Conservation (phyloP, 1,284 basidiomycete genomes). For the Athelia sp. region DNA sequence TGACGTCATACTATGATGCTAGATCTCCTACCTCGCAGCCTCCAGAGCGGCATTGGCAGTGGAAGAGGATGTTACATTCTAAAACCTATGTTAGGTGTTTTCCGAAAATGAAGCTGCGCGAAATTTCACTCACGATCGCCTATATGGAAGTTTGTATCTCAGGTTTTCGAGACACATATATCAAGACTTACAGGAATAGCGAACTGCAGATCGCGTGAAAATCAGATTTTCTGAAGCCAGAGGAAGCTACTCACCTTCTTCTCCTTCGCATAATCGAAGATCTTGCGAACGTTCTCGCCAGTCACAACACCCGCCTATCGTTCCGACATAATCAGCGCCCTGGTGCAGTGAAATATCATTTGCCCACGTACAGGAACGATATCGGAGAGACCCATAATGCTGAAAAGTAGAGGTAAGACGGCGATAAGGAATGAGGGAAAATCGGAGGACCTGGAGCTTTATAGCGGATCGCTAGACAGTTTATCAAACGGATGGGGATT, state of each 20-base stretch:
- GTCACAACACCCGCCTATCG: slow-evolving; percentile 80
- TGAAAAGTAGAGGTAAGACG: too few relatives aligned
- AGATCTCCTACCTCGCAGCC: slow-evolving; percentile 64
- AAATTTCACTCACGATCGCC: slow-evolving; percentile 64
- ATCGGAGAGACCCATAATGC: slow-evolving; percentile 63
- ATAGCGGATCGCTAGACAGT: too few relatives aligned
- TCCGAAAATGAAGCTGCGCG: slow-evolving; percentile 1
- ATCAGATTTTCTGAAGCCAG: slow-evolving; percentile 2
- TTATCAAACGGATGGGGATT: too few relatives aligned
- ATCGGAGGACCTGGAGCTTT: too few relatives aligned
- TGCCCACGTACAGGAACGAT: slow-evolving; percentile 56
- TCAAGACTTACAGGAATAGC: slow-evolving; percentile 74
- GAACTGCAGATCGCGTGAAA: slow-evolving; percentile 45
- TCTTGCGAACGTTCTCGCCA: slow-evolving; percentile 82
- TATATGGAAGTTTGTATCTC: slow-evolving; percentile 20
- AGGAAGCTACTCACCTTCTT: slow-evolving; percentile 57
- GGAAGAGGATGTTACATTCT: slow-evolving; percentile 88
- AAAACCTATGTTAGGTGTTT: not conserved
- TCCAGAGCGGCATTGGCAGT: slow-evolving; percentile 85
- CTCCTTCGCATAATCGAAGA: slow-evolving; percentile 85
- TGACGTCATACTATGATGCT: slow-evolving; percentile 2
- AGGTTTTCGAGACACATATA: not conserved
- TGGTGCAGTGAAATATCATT: slow-evolving; percentile 1
- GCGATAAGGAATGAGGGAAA: too few relatives aligned
- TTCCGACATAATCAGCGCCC: slow-evolving; percentile 4